Evolutionary conservation across 202 grass and related monocot species (phyloP).

Genomic region (Zizania palustris): DNA sequence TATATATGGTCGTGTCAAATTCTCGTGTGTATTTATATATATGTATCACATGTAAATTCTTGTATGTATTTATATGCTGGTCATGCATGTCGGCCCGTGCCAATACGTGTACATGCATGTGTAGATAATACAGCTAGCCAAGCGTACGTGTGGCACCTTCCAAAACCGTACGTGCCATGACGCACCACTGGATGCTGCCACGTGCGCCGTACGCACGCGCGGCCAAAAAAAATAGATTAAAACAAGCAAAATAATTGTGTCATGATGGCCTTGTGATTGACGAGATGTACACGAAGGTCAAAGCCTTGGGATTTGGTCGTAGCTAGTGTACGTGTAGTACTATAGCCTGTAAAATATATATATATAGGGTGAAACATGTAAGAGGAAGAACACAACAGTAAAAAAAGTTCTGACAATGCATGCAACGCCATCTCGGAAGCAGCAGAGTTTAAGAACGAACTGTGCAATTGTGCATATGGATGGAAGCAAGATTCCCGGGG

Average conservation of each 20-base stretch:
- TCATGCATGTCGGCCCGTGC: no score
- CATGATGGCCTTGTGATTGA: slow-evolving; percentile 68
- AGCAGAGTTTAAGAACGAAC: slow-evolving; percentile 29
- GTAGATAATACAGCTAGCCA: not conserved
- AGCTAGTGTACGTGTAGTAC: not conserved
- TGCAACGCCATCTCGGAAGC: no score
- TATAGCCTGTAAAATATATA: no score
- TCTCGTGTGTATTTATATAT: no score
- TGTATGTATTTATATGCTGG: no score
- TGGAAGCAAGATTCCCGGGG: slow-evolving; percentile 62
- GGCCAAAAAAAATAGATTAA: not conserved
- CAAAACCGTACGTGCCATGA: slow-evolving; percentile 30
- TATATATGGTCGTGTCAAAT: no score
- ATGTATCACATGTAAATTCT: no score
- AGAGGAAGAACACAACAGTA: not conserved
- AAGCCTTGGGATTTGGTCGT: slow-evolving; percentile 64
- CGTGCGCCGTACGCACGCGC: slow-evolving; percentile 42
- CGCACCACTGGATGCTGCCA: slow-evolving; percentile 46
- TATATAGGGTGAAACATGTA: no score
- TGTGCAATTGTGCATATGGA: not conserved
- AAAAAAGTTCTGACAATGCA: slow-evolving; percentile 32
- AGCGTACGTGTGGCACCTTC: slow-evolving; percentile 42
- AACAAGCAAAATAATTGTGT: slow-evolving; percentile 71
- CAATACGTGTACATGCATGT: no score
- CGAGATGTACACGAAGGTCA: slow-evolving; percentile 43